phyloP scores from a whole-genome alignment of 768 basidiomycete genomes.

The Kwoniella bestiolae region DNA sequence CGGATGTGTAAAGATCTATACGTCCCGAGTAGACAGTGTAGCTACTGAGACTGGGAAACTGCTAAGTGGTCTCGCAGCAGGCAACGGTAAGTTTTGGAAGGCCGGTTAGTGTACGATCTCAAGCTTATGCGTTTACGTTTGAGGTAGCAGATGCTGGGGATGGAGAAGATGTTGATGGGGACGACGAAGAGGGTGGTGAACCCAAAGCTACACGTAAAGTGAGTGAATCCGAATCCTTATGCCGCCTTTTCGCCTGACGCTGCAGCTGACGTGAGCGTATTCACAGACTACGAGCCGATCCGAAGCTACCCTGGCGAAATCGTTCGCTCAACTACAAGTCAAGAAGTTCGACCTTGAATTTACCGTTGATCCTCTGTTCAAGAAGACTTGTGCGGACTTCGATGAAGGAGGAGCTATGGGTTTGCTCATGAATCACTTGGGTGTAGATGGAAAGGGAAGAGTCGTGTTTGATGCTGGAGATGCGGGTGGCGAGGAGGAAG shows the following conservation, averaged over 20 bases:
- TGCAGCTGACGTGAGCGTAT: neutral
- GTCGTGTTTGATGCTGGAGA: conserved; percentile 97
- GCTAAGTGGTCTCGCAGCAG: conserved; percentile 79
- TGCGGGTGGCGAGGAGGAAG: conserved; percentile 67
- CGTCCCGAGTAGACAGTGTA: conserved; percentile 93
- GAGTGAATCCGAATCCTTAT: neutral
- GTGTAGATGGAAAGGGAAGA: conserved; percentile 77
- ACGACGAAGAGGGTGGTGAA: conserved; percentile 68
- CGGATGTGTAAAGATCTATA: conserved; percentile 99
- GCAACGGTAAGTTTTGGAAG: conserved; percentile 23
- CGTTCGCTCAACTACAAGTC: conserved; percentile 74
- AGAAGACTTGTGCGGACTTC: conserved; percentile 96
- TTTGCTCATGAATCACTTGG: conserved; percentile 94
- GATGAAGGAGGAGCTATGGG: conserved; percentile 98
- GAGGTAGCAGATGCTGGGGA: conserved; percentile 65
- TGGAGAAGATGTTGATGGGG: conserved; percentile 68
- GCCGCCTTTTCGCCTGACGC: no score
- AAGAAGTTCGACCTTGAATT: conserved; percentile 97
- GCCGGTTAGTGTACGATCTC: no score
- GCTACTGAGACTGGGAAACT: conserved; percentile 96
- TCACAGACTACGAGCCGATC: conserved; percentile 62
- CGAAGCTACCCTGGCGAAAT: conserved; percentile 87
- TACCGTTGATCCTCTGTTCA: conserved; percentile 93
- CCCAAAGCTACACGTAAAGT: conserved; percentile 61
- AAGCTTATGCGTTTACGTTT: no score